Base-by-base conservation (phyloP, 2,329 filamentous ascomycete genomes). In the Cadophora sp. region DNA sequence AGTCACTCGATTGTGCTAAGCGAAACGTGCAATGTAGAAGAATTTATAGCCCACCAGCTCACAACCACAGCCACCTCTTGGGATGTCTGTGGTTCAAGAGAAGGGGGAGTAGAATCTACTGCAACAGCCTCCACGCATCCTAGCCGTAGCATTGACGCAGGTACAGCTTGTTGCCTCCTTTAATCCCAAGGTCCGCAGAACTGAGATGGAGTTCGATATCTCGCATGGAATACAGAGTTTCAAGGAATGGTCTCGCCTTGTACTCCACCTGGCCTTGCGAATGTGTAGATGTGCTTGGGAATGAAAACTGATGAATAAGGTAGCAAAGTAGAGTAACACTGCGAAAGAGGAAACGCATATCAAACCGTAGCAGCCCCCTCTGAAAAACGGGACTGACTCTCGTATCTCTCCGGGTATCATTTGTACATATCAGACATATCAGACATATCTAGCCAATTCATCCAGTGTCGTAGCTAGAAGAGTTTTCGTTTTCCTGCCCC, bases 141-240 rank as follows among this genome's bases (percentile, higher is more conserved):
- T 60, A 65, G 65, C 66, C 51, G 61, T 67, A 31, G 62, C 63
- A 65, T 67, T 60, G 51, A 69, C 58, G 69, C 65, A 74, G 73
- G 73, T 73, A 71, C 73, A 70, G 68, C 69, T 46, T 59, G 29
- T 68, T 67, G 62, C 61, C 71, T 69, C 71, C 55, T 56, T 27
- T 56, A 50, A 40, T 53, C 53, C 46, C 40, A 53, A 11, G 24
- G 27, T 22, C 31, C 22, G 50, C 22, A 43, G 46, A 29, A 64
- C 34, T 55, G 65, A 65, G 56, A 59, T 60, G 37, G 70, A 74
- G 75, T 68, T 79, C 72, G 71, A 84, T 91, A 70, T 91, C 87
- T 87, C 88, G 88, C 88, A 89, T 88, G 87, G 88, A 90, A 90
- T 91, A 91, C 88, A 90, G 86, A 90, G 87, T 83, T 77, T 85